phyloP scores from a whole-genome alignment of 805 yeast species.

The Metschnikowia arizonensis region DNA sequence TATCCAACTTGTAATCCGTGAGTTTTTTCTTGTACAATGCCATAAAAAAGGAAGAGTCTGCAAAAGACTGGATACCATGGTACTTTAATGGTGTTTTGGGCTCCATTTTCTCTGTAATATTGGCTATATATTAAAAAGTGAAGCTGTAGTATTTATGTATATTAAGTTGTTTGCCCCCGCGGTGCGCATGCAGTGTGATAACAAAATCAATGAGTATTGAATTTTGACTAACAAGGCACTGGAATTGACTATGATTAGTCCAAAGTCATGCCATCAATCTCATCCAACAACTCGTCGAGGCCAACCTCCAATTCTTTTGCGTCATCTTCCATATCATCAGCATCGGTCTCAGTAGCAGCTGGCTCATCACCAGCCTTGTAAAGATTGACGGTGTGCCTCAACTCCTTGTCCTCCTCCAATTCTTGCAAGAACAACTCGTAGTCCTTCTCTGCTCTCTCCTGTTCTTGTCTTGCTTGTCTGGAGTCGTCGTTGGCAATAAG shows the following conservation, averaged over 20 bases:
- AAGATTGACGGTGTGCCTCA: constrained; percentile 84
- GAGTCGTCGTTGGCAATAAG: constrained; percentile 67
- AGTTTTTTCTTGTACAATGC: constrained; percentile 69
- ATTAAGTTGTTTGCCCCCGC: not conserved
- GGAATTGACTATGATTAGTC: constrained; percentile 42
- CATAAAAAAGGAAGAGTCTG: constrained; percentile 85
- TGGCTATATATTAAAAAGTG: not conserved
- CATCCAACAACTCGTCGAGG: constrained; percentile 90
- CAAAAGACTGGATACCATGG: constrained; percentile 61
- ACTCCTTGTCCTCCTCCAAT: constrained; percentile 92
- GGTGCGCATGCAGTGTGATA: constrained; percentile 5
- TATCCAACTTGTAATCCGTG: constrained; percentile 64
- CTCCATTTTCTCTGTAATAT: not conserved
- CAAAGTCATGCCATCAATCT: constrained; percentile 87
- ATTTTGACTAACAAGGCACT: not conserved
- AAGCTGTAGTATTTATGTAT: not conserved
- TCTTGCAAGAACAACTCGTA: constrained; percentile 95
- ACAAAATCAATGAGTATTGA: not conserved
- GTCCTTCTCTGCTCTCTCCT: constrained; percentile 89
- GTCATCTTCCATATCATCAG: constrained; percentile 50
- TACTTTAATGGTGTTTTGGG: constrained; percentile 27
- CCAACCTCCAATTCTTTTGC: constrained; percentile 86
- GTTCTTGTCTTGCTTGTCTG: constrained; percentile 80
- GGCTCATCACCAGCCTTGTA: constrained; percentile 57
- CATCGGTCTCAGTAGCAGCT: constrained; percentile 36